Base-by-base conservation (phyloP, 495 filamentous ascomycete genomes). In the Podospora didyma region DNA sequence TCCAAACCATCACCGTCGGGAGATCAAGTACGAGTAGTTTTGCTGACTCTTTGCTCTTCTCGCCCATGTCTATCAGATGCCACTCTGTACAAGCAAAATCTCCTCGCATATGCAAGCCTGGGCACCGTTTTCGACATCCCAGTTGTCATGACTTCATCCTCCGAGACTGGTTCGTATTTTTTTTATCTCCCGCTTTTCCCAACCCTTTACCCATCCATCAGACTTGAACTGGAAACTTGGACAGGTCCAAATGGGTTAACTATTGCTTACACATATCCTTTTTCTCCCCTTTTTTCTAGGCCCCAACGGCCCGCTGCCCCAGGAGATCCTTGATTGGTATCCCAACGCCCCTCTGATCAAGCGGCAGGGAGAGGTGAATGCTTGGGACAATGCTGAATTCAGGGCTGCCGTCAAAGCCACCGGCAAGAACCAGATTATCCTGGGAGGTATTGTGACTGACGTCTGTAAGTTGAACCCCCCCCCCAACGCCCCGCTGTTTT, bases 341-440 rank as follows among this genome's bases (percentile, higher is more conserved):
- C 88, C 88, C 24, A 75, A 80, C 28, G 81, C 86, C 10, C 80
- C 86, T 2, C 69, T 89, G 17, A 82, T 92, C 66, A 76, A 73
- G 56, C 83, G 89, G 35, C 76, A 87, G 52, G 89, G 89, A 34
- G 88, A 92, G 62, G 88, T 91, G 60, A 79, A 92, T 59, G 89
- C 89, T 3, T 92, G 88, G 88, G 89, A 92, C 65, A 90, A 89
- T 61, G 49, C 75, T 2, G 84, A 89, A 0, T 90, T 92, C 77
- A 79, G 82, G 9, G 74, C 73, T 3, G 88, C 89, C 17, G 79
- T 92, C 49, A 66, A 69, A 37, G 85, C 85, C 2, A 80, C 84
- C 1, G 82, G 82, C 51, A 86, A 82, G 68, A 85, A 77, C 41
- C 88, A 92, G 65, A 72, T 91, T 56, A 88, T 92, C 65, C 59